Evolutionary conservation across 495 filamentous ascomycete species (phyloP).

Genomic region (Daldinia decipiens): DNA sequence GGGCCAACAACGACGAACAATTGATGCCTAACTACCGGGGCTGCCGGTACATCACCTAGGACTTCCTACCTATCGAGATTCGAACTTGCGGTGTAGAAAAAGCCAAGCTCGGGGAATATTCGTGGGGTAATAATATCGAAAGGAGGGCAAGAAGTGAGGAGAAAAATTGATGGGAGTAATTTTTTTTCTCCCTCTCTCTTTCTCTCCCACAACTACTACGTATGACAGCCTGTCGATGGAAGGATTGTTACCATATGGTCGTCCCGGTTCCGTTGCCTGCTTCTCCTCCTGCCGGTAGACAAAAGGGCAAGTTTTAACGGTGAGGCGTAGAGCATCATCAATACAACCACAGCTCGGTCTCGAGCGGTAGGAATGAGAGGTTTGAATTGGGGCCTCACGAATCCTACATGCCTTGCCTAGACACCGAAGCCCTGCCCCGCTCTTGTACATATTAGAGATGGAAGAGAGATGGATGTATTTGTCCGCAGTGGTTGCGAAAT

Average conservation of each 20-base stretch:
- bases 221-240: constrained; percentile 8
- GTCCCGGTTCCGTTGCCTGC: constrained; percentile 2
- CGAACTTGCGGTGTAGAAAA: constrained; percentile 43
- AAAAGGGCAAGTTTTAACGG: constrained; percentile 31
- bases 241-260: not conserved
- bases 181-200: not conserved
- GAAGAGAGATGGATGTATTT: constrained; percentile 17
- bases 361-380: constrained; percentile 23
- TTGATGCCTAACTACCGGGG: constrained; percentile 43
- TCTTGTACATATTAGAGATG: constrained; percentile 13
- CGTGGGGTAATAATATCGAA: constrained; percentile 31
- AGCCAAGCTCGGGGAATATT: constrained; percentile 42
- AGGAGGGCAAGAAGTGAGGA: constrained; percentile 21
- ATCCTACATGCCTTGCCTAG: constrained; percentile 32
- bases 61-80: constrained; percentile 25
- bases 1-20: constrained; percentile 30
- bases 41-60: constrained; percentile 30
- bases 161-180: constrained; percentile 9
- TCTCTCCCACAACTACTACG: constrained; percentile 15
- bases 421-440: constrained; percentile 29
- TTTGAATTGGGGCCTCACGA: constrained; percentile 28
- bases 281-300: constrained; percentile 6
- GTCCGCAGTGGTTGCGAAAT: constrained; percentile 10
- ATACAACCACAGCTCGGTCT: constrained; percentile 15
- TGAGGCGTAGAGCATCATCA: constrained; percentile 12